Evolutionary conservation across 192 early-diverging fungal species (phyloP), one percentile per base, ranked within the genome.

Genomic region (Funneliformis mosseae): DNA sequence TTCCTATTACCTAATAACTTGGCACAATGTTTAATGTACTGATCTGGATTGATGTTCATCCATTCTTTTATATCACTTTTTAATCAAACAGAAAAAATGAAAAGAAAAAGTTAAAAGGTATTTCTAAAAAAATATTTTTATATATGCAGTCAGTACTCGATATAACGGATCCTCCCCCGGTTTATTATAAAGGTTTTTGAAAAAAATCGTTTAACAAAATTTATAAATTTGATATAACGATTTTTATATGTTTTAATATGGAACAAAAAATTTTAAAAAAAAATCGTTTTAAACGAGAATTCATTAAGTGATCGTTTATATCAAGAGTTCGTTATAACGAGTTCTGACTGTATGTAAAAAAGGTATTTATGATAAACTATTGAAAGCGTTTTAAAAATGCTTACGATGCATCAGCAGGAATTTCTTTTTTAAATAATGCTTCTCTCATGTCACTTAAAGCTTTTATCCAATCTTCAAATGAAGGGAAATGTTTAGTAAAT

Each of bases 391-490:
- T 45, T 45, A 11, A n/a, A 70, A n/a, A 21, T 9, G 43, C 16
- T 42, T 23, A 70, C 68, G 21, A n/a, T 11, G 42, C 6, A 42
- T 70, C 68, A 16, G 2, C 14, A 43, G 68, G 68, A 43, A 70
- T 16, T 23, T 70, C 68, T 45, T 45, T 39, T 23, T 38, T n/a
- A 41, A 70, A 70, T n/a, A 39, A 16, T 70, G 18, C 41, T 43
- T 70, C 39, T 7, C 42, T 33, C 14, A 39, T 70, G 9, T 70
- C 68, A 42, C 68, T 42, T 42, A 70, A 70, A 43, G 33, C 9
- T 70, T 45, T 70, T 21, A 70, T 70, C 77, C 77, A 79, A 42
- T 66, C 38, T 68, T 79, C 64, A 18, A 50, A 50, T 50, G 63
- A n/a, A 38, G 77, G 77, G 28, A 79, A 69, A 38, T 68, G 69